Conservation (phyloP, 805 yeast species). For the Saturnispora serradocipensis region DNA sequence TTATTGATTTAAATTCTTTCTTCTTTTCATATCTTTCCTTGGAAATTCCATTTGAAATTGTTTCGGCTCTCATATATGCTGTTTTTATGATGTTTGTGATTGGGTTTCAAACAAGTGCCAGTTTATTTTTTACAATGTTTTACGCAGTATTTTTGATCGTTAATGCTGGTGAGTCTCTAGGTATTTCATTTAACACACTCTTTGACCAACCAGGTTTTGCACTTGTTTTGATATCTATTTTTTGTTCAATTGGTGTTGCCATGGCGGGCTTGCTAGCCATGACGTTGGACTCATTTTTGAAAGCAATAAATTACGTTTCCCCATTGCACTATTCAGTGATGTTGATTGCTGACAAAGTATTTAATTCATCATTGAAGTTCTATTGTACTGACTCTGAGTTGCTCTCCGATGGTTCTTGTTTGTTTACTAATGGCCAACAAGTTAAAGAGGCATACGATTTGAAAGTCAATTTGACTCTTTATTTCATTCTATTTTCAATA, state of each 20-base stretch:
- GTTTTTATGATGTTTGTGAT: conserved; percentile 57
- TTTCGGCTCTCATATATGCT: conserved; percentile 50
- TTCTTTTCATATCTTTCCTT: conserved; percentile 47
- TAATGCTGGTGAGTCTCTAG: conserved; percentile 77
- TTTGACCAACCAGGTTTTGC: conserved; percentile 75
- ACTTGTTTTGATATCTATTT: conserved; percentile 57
- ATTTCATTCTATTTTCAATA: conserved; percentile 32
- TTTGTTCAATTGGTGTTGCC: conserved; percentile 62
- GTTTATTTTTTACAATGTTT: conserved; percentile 56
- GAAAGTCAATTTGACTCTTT: conserved; percentile 28
- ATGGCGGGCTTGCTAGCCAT: conserved; percentile 83
- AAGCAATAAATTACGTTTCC: conserved; percentile 65
- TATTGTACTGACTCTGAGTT: conserved; percentile 32
- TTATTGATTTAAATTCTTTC: conserved; percentile 59
- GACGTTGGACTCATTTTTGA: conserved; percentile 59
- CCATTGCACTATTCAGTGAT: conserved; percentile 70
- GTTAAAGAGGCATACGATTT: conserved; percentile 47
- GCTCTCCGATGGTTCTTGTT: conserved; percentile 33
- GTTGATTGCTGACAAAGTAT: conserved; percentile 49
- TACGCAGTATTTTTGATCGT: conserved; percentile 45
- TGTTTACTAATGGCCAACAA: conserved; percentile 42
- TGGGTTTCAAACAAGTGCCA: conserved; percentile 63
- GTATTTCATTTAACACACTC: conserved; percentile 67
- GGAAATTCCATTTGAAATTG: conserved; percentile 61
- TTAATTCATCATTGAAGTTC: conserved; percentile 39